Evolutionary conservation across 768 basidiomycete genomes (phyloP).

Genomic region (Crepidotus variabilis): DNA sequence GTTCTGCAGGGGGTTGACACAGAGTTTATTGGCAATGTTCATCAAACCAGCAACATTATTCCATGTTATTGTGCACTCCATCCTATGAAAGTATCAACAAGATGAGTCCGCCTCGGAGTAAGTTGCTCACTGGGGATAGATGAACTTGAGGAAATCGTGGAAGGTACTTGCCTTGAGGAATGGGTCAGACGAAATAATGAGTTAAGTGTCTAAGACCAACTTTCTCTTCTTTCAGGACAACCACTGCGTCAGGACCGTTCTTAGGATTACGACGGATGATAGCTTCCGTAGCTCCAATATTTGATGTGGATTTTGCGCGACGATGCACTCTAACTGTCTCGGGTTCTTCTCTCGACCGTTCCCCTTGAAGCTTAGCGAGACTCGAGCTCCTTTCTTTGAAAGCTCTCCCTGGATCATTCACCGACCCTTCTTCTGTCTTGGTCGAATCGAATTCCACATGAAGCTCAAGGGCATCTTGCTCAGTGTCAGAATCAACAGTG

Average conservation of each 20-base stretch:
- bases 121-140: conserved; percentile 81
- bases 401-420: conserved; percentile 21
- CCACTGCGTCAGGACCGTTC: conserved; percentile 72
- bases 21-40: conserved; percentile 88
- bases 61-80: conserved; percentile 94
- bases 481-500: conserved; percentile 33
- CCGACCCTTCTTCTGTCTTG: conserved; percentile 33
- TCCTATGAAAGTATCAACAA: conserved; percentile 31
- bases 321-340: conserved; percentile 1
- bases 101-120: background rate
- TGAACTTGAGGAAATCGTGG: conserved; percentile 90
- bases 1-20: conserved; percentile 74
- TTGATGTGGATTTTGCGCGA: conserved; percentile 1
- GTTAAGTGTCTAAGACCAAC: conserved; percentile 29
- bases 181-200: background rate
- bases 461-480: conserved; percentile 43
- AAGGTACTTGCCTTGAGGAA: conserved; percentile 67
- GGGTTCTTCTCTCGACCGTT: background rate
- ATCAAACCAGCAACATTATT: conserved; percentile 90
- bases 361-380: conserved; percentile 59
- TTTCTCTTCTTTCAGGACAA: conserved; percentile 88
- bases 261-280: conserved; percentile 38
- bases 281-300: conserved; percentile 27
- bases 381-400: conserved; percentile 46
- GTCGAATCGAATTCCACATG: conserved; percentile 31